Base-by-base conservation (phyloP, 192 early-diverging fungal genomes). In the Coemansia sp. region DNA sequence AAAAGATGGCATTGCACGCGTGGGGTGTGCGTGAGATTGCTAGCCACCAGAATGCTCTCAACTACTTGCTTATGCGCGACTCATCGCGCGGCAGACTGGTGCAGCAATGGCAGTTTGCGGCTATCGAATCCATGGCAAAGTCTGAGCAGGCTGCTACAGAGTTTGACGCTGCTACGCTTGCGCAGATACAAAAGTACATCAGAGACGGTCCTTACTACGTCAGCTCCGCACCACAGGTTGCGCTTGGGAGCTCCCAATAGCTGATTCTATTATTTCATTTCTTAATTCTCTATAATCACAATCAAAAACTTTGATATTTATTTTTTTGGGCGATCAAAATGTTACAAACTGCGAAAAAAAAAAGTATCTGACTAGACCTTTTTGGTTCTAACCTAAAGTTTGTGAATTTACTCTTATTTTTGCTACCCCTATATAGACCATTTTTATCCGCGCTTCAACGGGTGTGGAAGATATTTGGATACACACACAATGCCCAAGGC, bases 21-120 rank as follows among this genome's bases (percentile, higher is more conserved):
- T 83, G 81, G 81, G 81, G 81, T 5, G 67, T 83, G 34, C 75
- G 73, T 27, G 81, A 83, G 44, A 78, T 83, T 33, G 75, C 81
- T 33, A 78, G 70, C 63, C 66, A 75, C 61, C 62, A 78, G 60
- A 83, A 74, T 47, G 68, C 75, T 27, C 47, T 78, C 64, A 73
- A 64, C 67, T 78, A 78, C 43, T 53, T 83, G 66, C 72, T 83
- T 49, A 78, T 71, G 66, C 75, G 81, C 46, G 76, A 83, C 20
- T 38, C 81, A 18, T 73, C 73, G 63, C 75, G 76, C 12, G 70
- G 65, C 36, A 83, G 68, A 58, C 55, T 64, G n/a, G 81, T 58
- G 43, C 81, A 83, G 68, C 72, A 83, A 64, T 83, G 81, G 75
- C 81, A 83, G 73, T 83, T 72, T 63, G 44, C 81, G 3, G 62